Conservation (phyloP, 371 early-diverging fungal species). For the Smittium mucronatum region DNA sequence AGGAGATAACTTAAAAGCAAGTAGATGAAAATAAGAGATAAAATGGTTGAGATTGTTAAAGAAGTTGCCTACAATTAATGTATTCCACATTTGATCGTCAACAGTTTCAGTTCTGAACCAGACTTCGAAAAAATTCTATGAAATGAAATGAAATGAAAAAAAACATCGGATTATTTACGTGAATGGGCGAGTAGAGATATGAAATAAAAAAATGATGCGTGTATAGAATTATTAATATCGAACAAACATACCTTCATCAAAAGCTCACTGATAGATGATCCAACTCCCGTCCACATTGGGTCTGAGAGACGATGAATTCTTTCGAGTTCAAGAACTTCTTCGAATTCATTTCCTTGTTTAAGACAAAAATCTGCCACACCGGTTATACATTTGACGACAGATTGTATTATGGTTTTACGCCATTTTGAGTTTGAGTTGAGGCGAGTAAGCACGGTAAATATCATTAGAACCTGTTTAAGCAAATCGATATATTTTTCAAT, state of each 20-base stretch:
- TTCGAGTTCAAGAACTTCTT: slow-evolving; percentile 8
- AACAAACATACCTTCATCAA: slow-evolving; percentile 8
- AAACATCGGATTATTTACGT: background rate
- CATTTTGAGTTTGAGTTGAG: background rate
- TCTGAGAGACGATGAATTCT: background rate
- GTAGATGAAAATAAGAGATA: background rate
- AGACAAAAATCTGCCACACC: slow-evolving; percentile 11
- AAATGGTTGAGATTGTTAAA: background rate
- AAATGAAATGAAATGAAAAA: background rate
- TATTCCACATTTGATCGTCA: slow-evolving; percentile 8
- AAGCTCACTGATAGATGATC: slow-evolving; percentile 5
- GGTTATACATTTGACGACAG: slow-evolving; percentile 7
- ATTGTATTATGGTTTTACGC: slow-evolving; percentile 7
- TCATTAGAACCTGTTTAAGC: slow-evolving; percentile 4
- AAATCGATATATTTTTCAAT: slow-evolving; percentile 5
- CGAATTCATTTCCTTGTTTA: slow-evolving; percentile 11
- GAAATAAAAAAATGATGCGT: too few relatives aligned
- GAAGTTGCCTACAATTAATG: slow-evolving; percentile 1
- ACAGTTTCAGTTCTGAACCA: slow-evolving; percentile 14
- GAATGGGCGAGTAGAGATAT: too few relatives aligned
- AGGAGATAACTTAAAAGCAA: background rate
- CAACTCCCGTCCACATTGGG: slow-evolving; percentile 11
- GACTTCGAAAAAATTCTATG: slow-evolving; percentile 11
- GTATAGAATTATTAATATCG: too few relatives aligned
- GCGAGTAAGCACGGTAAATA: slow-evolving; percentile 11